Percentiles rank a stretch among this genome's conserved stretches.
Evolutionary conservation across 1,284 basidiomycete species (phyloP).

Genomic region (Dichomitus squalens): DNA sequence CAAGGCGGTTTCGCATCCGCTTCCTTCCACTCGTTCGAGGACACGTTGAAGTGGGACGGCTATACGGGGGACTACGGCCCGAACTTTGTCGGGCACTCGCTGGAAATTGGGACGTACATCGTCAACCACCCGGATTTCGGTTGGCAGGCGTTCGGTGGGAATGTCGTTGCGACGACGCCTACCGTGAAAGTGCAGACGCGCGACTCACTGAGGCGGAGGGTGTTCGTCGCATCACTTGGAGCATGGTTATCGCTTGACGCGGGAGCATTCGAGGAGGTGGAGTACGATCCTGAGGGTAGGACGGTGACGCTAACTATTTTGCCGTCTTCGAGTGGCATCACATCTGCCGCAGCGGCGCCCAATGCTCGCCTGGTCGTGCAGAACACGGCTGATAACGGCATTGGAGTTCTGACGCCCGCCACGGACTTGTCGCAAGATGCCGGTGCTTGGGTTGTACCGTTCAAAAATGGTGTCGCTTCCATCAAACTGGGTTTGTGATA

Average conservation of each 20-base stretch:
- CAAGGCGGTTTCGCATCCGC: constrained; percentile 57
- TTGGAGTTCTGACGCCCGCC: constrained; percentile 44
- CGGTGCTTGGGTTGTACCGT: constrained; percentile 52
- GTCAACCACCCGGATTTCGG: constrained; percentile 59
- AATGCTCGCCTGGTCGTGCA: constrained; percentile 49
- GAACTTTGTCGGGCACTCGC: constrained; percentile 57
- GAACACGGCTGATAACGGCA: constrained; percentile 44
- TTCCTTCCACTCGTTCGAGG: constrained; percentile 61
- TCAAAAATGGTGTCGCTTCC: constrained; percentile 31
- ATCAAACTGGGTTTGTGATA: constrained; percentile 25
- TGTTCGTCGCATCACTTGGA: constrained; percentile 55
- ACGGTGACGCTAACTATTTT: constrained; percentile 46
- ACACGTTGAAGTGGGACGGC: constrained; percentile 60
- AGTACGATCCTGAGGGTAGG: constrained; percentile 41
- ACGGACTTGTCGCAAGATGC: constrained; percentile 42
- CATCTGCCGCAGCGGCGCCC: constrained; percentile 48
- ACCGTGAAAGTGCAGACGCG: constrained; percentile 46
- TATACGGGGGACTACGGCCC: constrained; percentile 66
- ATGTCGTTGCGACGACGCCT: constrained; percentile 42
- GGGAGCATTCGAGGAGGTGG: constrained; percentile 54
- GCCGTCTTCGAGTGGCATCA: constrained; percentile 40
- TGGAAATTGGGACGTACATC: constrained; percentile 57
- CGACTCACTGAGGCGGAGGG: constrained; percentile 52
- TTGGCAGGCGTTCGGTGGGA: constrained; percentile 65
- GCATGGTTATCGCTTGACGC: constrained; percentile 52